Percentiles rank a stretch among this genome's conserved stretches.
Evolutionary conservation across 805 yeast species (phyloP).

Genomic region (Myxozyma neotropica): DNA sequence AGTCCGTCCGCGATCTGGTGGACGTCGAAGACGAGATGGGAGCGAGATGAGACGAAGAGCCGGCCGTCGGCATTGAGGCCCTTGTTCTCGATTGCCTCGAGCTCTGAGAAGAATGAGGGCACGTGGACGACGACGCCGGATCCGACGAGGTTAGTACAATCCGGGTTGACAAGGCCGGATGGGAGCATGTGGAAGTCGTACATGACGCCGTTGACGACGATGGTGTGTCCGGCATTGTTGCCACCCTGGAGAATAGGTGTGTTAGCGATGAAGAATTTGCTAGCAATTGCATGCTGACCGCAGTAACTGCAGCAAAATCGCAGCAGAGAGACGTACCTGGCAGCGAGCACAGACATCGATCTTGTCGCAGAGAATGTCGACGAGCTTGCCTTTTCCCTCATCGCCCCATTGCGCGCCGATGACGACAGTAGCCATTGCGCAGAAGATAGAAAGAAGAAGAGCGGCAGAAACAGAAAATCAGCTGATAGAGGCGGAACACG

Average conservation of each 20-base stretch:
- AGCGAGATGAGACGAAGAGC: slow-evolving; percentile 86
- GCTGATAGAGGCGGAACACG: not conserved
- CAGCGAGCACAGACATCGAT: slow-evolving; percentile 97
- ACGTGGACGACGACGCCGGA: slow-evolving; percentile 96
- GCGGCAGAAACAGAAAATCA: not conserved
- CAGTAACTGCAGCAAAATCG: not conserved
- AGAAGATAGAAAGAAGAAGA: not conserved
- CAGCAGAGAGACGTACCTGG: slow-evolving; percentile 43
- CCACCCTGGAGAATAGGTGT: slow-evolving; percentile 64
- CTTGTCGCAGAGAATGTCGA: slow-evolving; percentile 90
- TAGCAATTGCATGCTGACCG: no score
- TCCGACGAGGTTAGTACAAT: slow-evolving; percentile 87
- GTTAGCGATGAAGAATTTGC: not conserved
- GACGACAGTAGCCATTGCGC: slow-evolving; percentile 64
- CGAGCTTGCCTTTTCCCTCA: slow-evolving; percentile 98
- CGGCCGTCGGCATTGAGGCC: slow-evolving; percentile 68
- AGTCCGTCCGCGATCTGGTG: slow-evolving; percentile 96
- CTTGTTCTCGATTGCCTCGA: slow-evolving; percentile 75
- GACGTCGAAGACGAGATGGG: slow-evolving; percentile 96
- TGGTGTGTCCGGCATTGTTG: slow-evolving; percentile 98
- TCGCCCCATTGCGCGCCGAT: slow-evolving; percentile 99
- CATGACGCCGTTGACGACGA: slow-evolving; percentile 83
- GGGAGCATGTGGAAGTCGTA: slow-evolving; percentile 99
- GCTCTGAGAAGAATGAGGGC: slow-evolving; percentile 88
- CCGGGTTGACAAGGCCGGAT: slow-evolving; percentile 93